These are phyloP conservation scores for Rachicladosporium sp. DNA, from an alignment of 2,329 filamentous ascomycete species.

Conservation along the genomic window DNA sequence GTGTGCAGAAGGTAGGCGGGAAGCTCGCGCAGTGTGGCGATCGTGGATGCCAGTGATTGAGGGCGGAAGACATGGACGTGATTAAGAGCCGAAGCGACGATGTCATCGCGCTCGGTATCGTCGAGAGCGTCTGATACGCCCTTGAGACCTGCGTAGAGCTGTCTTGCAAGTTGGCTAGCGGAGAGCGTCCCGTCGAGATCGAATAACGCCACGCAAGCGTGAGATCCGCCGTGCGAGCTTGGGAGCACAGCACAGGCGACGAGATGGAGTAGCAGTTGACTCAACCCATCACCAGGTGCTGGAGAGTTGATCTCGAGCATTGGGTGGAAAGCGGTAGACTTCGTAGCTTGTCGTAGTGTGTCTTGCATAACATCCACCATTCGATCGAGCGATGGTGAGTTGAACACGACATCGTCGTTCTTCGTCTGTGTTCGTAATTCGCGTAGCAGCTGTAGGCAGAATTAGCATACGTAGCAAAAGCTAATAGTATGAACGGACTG, in stretches of 20 bases:
- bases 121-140: too few species aligned
- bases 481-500: slow-evolving; percentile 9
- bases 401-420: too few species aligned
- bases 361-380: too few species aligned
- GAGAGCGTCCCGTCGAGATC: slow-evolving; percentile 46
- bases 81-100: slow-evolving; percentile 24
- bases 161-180: slow-evolving; percentile 32
- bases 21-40: slow-evolving; percentile 37
- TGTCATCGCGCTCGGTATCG: too few species aligned
- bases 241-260: slow-evolving; percentile 41
- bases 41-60: slow-evolving; percentile 36
- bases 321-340: slow-evolving; percentile 16
- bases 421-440: too few species aligned
- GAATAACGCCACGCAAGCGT: slow-evolving; percentile 41
- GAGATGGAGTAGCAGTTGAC: slow-evolving; percentile 46
- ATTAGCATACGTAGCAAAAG: too few species aligned
- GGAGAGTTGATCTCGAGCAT: slow-evolving; percentile 44
- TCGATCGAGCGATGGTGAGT: too few species aligned
- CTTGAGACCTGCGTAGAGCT: slow-evolving; percentile 16
- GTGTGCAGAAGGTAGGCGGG: slow-evolving; percentile 38
- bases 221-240: slow-evolving; percentile 31
- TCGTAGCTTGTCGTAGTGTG: too few species aligned
- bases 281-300: slow-evolving; percentile 42
- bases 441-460: too few species aligned
- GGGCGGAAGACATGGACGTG: slow-evolving; percentile 50